Conservation (phyloP, 2,329 filamentous ascomycete genomes). For the Aspergillus eucalypticola region DNA sequence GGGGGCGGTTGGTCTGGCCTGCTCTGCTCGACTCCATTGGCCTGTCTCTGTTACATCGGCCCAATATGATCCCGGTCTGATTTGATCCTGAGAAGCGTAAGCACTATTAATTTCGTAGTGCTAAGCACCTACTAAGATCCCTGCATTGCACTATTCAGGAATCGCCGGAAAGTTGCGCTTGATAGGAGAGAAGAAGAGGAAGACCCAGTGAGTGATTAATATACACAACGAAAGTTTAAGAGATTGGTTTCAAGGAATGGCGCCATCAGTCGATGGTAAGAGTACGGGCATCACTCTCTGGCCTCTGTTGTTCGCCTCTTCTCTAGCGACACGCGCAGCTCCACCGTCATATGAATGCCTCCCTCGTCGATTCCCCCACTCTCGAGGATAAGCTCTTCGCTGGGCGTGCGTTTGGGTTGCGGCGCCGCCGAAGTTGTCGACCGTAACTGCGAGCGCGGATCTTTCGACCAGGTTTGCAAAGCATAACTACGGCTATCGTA, state of each 20-base stretch:
- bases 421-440: conserved; percentile 6
- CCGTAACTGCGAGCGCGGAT: conserved; percentile 6
- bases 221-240: background rate
- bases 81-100: background rate
- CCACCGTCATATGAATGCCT: conserved; percentile 30
- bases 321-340: conserved; percentile 28
- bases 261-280: background rate
- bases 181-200: background rate
- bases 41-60: background rate
- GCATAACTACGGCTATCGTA: conserved; percentile 32
- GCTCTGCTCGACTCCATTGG: no score
- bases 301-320: background rate
- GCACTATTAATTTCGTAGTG: background rate
- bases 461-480: conserved; percentile 29
- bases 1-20: background rate
- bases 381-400: conserved; percentile 30
- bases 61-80: background rate
- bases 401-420: conserved; percentile 23
- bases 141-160: background rate
- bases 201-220: background rate
- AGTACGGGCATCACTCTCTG: background rate
- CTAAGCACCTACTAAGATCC: background rate
- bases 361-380: conserved; percentile 19
- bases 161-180: background rate
- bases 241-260: background rate